Base-by-base conservation (phyloP, 2,329 filamentous ascomycete genomes). In the Apiospora marii region DNA sequence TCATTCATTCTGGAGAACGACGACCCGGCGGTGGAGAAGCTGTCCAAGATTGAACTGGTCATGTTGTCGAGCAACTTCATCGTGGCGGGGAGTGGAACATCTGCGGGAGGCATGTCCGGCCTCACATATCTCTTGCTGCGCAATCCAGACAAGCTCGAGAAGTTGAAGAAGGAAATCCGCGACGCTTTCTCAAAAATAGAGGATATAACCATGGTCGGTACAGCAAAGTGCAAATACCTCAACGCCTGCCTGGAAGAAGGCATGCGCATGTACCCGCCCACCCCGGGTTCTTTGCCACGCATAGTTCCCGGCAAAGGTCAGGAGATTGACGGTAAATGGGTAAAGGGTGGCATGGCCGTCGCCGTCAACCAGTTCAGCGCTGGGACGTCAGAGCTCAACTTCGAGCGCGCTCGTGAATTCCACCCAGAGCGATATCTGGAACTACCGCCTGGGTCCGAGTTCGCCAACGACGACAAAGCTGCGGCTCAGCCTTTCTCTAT, bases 51-150 rank as follows among this genome's bases (percentile, higher is more conserved):
- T 5, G 58, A 64, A 22, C 34, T 64, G 58, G 19, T 64, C 14
- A 64, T 64, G 58, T 10, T 64, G 34, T 34, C 58, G 4, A 64
- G 58, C 30, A 64, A 64, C 58, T 64, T 64, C 34, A 64, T 64
- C 34, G 58, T 64, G 34, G 85, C 83, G 0, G 86, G 85, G 0
- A 82, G 80, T 5, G 85, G 87, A 71, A 87, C 86, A 0, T 87
- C 85, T 0, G 85, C 85, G 0, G 85, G 85, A 0, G 76, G 82
- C 2, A 77, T 87, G 2, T 77, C 80, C 0, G 85, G 85, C 1
- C 77, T 80, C 0, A 85, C 84, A 0, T 87, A 82, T 70, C 78
- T 84, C 0, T 78, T 89, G 0, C 76, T 85, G 30, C 74, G 68
- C 16, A 70, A 79, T 24, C 78, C 81, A 0, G 73, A 79, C 0